Evolutionary conservation across 176 grass and related monocot species (phyloP).

Genomic region (Paspalum notatum): DNA sequence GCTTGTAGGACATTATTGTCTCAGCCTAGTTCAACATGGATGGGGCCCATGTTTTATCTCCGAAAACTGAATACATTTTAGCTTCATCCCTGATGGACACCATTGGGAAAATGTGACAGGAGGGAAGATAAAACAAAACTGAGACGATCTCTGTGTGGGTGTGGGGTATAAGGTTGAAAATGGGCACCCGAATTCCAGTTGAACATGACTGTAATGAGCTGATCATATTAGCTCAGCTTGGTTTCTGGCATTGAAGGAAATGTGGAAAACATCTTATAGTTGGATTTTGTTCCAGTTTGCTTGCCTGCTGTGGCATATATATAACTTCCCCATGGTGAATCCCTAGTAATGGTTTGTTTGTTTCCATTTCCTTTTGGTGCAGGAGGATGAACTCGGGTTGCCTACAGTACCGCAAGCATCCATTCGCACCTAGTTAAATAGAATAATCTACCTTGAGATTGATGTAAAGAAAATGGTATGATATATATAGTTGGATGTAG

Average conservation of each 20-base stretch:
- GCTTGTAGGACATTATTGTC: not conserved
- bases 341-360: not conserved
- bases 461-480: not conserved
- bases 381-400: slow-evolving; percentile 82
- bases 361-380: slow-evolving; percentile 28
- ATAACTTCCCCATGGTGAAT: not conserved
- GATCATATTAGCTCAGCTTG: not conserved
- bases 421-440: slow-evolving; percentile 57
- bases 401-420: slow-evolving; percentile 75
- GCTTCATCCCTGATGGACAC: not conserved
- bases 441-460: not conserved
- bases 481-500: slow-evolving; percentile 5
- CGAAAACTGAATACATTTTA: not conserved
- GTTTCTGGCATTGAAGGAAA: not conserved
- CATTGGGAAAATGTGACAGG: not conserved
- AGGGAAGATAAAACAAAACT: not conserved
- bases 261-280: not conserved
- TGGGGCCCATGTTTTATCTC: not conserved
- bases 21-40: not conserved
- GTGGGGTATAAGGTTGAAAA: not conserved
- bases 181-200: not conserved
- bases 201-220: not conserved
- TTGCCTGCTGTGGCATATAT: not conserved
- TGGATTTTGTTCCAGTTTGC: not conserved
- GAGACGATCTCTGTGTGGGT: not conserved